Evolutionary conservation across 1,284 basidiomycete genomes (phyloP).

Genomic region (Ustilago loliicola): DNA sequence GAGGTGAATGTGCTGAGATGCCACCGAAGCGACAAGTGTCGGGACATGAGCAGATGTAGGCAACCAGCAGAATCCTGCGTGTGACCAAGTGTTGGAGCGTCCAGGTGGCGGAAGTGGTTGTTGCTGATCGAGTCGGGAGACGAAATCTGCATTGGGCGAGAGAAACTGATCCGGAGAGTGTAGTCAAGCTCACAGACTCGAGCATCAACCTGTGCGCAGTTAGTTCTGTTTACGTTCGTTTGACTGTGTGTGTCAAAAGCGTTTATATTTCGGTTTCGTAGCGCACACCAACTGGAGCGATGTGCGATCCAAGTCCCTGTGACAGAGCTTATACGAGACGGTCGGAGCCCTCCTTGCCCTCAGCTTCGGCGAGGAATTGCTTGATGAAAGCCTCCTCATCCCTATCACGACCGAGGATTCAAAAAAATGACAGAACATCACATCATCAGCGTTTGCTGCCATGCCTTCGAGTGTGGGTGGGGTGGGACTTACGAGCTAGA

Average conservation of each 20-base stretch:
- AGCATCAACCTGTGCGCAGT: background rate
- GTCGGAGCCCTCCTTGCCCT: constrained; percentile 51
- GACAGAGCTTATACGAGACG: constrained; percentile 43
- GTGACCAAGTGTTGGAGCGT: too few species aligned
- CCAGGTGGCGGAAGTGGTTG: too few species aligned
- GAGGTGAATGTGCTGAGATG: too few species aligned
- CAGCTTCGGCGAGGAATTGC: constrained; percentile 67
- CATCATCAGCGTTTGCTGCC: background rate
- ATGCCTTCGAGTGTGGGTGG: background rate
- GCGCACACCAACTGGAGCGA: background rate
- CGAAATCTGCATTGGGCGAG: too few species aligned
- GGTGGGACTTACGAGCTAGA: constrained; percentile 58
- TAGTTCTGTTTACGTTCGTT: background rate
- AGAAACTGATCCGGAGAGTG: too few species aligned
- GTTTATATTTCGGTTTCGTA: background rate
- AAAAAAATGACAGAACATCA: background rate
- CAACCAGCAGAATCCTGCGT: too few species aligned
- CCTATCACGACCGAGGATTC: constrained; percentile 21
- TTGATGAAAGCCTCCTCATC: constrained; percentile 70
- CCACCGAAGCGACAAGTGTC: too few species aligned
- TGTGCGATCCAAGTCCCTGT: background rate
- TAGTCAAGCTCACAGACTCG: too few species aligned
- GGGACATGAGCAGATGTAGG: too few species aligned
- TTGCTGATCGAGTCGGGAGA: too few species aligned
- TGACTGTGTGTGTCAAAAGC: background rate